These are phyloP conservation scores for Pleurotus cornucopiae DNA, from an alignment of 768 basidiomycete genomes.

Conservation along the genomic window DNA sequence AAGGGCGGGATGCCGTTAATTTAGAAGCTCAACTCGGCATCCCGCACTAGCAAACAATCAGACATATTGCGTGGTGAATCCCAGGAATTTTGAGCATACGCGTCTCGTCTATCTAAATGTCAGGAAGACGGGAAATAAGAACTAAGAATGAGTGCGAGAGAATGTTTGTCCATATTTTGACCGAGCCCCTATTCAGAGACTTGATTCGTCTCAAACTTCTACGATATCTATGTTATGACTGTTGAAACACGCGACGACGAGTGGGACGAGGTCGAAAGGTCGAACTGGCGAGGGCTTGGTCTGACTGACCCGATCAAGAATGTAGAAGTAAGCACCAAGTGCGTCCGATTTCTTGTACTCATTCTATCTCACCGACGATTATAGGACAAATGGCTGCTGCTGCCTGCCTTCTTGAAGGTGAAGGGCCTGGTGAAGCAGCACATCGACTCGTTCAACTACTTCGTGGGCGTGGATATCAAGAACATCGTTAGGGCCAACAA, in stretches of 20 bases:
- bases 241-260: conserved; percentile 28
- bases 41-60: no score
- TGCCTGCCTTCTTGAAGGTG: conserved; percentile 95
- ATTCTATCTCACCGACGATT: conserved; percentile 7
- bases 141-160: no score
- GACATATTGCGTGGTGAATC: no score
- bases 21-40: no score
- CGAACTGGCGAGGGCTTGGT: conserved; percentile 72
- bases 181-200: no score
- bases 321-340: conserved; percentile 66
- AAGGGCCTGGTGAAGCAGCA: conserved; percentile 99
- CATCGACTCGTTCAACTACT: conserved; percentile 98
- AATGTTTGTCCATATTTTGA: no score
- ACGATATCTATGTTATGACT: no score
- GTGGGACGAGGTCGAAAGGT: conserved; percentile 54
- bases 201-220: no score
- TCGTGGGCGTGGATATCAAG: conserved; percentile 95
- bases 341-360: background rate
- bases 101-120: no score
- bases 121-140: background rate
- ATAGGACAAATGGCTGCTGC: conserved; percentile 97
- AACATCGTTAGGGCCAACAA: conserved; percentile 93
- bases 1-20: no score
- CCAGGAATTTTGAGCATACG: no score
- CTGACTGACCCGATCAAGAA: conserved; percentile 89